Conservation (phyloP, 2,329 filamentous ascomycete genomes). For the Penicillium nordicum region DNA sequence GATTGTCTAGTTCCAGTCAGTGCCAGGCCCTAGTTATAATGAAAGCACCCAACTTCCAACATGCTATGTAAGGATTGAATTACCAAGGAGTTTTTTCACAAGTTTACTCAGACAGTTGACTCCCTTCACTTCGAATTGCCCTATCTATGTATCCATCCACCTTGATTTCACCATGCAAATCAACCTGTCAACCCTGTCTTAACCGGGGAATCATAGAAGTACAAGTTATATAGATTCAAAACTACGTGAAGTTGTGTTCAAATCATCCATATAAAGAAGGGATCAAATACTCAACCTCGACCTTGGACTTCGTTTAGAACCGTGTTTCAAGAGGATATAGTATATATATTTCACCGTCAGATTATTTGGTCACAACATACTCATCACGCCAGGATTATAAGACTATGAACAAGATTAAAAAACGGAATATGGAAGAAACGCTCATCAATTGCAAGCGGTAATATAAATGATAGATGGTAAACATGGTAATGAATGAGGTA, state of each 20-base stretch:
- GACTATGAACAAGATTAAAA: background rate
- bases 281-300: background rate
- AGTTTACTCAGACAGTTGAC: too few species aligned
- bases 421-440: background rate
- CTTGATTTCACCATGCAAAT: background rate
- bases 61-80: too few species aligned
- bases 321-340: background rate
- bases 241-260: background rate
- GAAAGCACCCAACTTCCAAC: background rate
- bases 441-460: constrained; percentile 4
- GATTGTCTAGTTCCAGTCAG: background rate
- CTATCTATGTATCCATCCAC: background rate
- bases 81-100: background rate
- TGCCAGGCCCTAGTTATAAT: too few species aligned
- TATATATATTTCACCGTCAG: background rate
- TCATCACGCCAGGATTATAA: too few species aligned
- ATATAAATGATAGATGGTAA: constrained; percentile 7
- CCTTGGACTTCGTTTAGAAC: background rate
- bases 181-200: background rate
- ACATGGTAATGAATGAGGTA: constrained; percentile 8
- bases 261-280: background rate
- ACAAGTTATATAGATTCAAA: background rate
- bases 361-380: too few species aligned
- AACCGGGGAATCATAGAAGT: too few species aligned
- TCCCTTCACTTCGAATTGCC: too few species aligned